Evolutionary conservation across 805 yeast species (phyloP).

Genomic region (Pichia cabralensis): DNA sequence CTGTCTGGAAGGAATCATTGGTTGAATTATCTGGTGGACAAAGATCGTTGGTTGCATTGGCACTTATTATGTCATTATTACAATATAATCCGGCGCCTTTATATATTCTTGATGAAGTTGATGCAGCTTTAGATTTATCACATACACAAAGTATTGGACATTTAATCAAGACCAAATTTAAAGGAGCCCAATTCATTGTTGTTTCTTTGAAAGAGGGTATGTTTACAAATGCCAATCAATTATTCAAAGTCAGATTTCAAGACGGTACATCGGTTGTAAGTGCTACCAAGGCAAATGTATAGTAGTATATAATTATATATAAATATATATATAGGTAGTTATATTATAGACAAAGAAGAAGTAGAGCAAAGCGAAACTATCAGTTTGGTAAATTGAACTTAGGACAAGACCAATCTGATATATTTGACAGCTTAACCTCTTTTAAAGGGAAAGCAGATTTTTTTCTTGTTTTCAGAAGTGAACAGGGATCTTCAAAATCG

Average conservation of each 20-base stretch:
- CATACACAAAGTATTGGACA: conserved; percentile 98
- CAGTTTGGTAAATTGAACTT: too few relatives aligned
- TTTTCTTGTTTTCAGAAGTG: too few relatives aligned
- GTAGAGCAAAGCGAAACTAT: too few relatives aligned
- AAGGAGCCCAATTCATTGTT: conserved; percentile 92
- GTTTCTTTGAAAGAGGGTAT: conserved; percentile 96
- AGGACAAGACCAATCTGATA: too few relatives aligned
- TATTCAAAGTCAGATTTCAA: conserved; percentile 87
- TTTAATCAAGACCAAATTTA: conserved; percentile 86
- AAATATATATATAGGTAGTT: too few relatives aligned
- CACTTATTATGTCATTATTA: conserved; percentile 81
- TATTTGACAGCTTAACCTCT: too few relatives aligned
- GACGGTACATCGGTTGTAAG: conserved; percentile 97
- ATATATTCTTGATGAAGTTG: conserved; percentile 96
- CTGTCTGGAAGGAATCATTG: conserved; percentile 90
- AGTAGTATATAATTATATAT: too few relatives aligned
- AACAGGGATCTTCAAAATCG: too few relatives aligned
- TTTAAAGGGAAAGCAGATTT: too few relatives aligned
- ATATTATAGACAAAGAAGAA: too few relatives aligned
- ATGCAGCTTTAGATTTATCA: conserved; percentile 93
- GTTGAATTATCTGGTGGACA: conserved; percentile 97
- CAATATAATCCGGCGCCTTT: conserved; percentile 98
- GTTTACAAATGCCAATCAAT: conserved; percentile 94
- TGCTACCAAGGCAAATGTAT: too few relatives aligned
- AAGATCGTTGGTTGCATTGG: conserved; percentile 84